Evolutionary conservation across 1,139 yeast genomes (phyloP).

Genomic region (Yamadazyma jaroonii): DNA sequence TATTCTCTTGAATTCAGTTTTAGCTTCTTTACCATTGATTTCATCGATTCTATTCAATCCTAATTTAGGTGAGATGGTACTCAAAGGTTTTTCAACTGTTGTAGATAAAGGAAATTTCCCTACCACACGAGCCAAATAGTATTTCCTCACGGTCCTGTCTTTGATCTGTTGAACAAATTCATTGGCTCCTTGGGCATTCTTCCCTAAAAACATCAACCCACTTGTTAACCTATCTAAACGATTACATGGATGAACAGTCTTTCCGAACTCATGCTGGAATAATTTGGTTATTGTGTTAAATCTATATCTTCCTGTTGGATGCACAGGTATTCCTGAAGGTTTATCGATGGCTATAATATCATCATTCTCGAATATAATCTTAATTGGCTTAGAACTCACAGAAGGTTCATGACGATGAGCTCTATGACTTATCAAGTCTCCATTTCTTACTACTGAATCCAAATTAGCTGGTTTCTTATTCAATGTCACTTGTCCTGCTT

Average conservation of each 20-base stretch:
- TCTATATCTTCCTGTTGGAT: slow-evolving; percentile 91
- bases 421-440: slow-evolving; percentile 80
- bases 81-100: slow-evolving; percentile 64
- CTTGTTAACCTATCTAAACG: slow-evolving; percentile 88
- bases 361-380: slow-evolving; percentile 76
- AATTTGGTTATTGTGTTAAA: slow-evolving; percentile 86
- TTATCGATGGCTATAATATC: slow-evolving; percentile 83
- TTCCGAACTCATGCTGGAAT: slow-evolving; percentile 63
- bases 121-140: slow-evolving; percentile 81
- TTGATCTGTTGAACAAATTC: slow-evolving; percentile 69
- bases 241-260: slow-evolving; percentile 81
- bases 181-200: slow-evolving; percentile 78
- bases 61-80: slow-evolving; percentile 73
- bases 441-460: slow-evolving; percentile 71
- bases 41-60: slow-evolving; percentile 71
- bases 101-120: slow-evolving; percentile 75
- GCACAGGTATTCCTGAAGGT: slow-evolving; percentile 94
- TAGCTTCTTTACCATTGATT: slow-evolving; percentile 65
- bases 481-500: slow-evolving; percentile 68
- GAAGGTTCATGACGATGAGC: slow-evolving; percentile 92
- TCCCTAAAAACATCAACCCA: slow-evolving; percentile 92
- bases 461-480: slow-evolving; percentile 63
- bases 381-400: slow-evolving; percentile 67
- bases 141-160: slow-evolving; percentile 74
- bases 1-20: slow-evolving; percentile 51